Conservation (phyloP, 768 basidiomycete species). For the Brasilioporus rufonigricans region DNA sequence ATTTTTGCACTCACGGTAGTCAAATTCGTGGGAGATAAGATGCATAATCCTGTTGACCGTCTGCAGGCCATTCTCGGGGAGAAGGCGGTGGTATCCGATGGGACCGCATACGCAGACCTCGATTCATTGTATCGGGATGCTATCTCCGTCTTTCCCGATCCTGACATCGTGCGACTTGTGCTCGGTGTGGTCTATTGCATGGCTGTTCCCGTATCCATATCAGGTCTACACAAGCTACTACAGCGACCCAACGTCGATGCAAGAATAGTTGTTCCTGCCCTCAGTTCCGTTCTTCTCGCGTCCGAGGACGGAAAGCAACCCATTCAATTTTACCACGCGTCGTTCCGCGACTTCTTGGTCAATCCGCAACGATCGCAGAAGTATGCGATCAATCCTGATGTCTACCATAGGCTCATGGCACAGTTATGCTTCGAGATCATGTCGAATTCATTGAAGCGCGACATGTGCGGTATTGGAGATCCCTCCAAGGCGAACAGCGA, state of each 20-base stretch:
- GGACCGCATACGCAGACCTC: slow-evolving; percentile 19
- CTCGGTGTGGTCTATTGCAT: slow-evolving; percentile 19
- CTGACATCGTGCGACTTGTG: slow-evolving; percentile 14
- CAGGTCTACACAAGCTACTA: slow-evolving; percentile 14
- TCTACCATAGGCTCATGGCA: slow-evolving; percentile 18
- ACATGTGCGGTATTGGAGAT: slow-evolving; percentile 20
- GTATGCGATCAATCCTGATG: slow-evolving; percentile 12
- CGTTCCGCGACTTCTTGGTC: slow-evolving; percentile 22
- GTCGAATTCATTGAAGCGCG: slow-evolving; percentile 17
- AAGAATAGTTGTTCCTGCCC: slow-evolving; percentile 13
- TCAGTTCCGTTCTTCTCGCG: slow-evolving; percentile 16
- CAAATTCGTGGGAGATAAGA: slow-evolving; percentile 23
- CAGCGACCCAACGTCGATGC: slow-evolving; percentile 13
- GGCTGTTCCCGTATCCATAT: slow-evolving; percentile 9
- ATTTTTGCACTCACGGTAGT: slow-evolving; percentile 29
- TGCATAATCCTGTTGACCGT: slow-evolving; percentile 12
- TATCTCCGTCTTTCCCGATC: slow-evolving; percentile 18
- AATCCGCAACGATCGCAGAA: slow-evolving; percentile 15
- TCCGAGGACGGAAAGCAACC: slow-evolving; percentile 20
- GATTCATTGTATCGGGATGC: slow-evolving; percentile 21
- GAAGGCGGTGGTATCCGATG: neutral
- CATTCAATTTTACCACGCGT: slow-evolving; percentile 22
- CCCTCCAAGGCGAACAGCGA: slow-evolving; percentile 16
- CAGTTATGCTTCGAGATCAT: slow-evolving; percentile 19
- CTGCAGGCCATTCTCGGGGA: slow-evolving; percentile 16